Percentiles rank a stretch among this genome's conserved stretches.
Evolutionary conservation across 352 stramenopile species (phyloP).

Genomic region (Globisporangium radiosum): DNA sequence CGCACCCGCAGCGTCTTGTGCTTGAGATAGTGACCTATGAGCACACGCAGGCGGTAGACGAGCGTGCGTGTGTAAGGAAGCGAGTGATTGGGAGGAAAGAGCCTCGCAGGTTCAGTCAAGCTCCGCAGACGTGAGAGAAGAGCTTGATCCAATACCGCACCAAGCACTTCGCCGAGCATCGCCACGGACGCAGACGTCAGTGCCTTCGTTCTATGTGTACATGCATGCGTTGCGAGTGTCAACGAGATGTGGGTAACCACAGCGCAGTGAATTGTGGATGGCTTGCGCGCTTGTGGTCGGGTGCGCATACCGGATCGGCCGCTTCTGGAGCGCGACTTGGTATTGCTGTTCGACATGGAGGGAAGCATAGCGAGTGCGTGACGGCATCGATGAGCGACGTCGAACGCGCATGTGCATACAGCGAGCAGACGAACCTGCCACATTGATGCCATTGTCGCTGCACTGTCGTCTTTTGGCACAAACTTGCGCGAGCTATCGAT

Average conservation of each 20-base stretch:
- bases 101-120: neutral
- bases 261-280: too few relatives aligned
- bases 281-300: too few relatives aligned
- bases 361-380: too few relatives aligned
- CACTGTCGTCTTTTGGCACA: too few relatives aligned
- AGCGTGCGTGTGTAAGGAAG: neutral
- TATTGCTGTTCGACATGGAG: constrained; percentile 30
- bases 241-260: too few relatives aligned
- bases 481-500: too few relatives aligned
- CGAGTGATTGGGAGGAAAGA: neutral
- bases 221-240: neutral
- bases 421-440: neutral
- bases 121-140: neutral
- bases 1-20: constrained; percentile 55
- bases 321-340: constrained; percentile 40
- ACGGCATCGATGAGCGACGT: too few relatives aligned
- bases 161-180: constrained; percentile 59
- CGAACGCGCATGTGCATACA: too few relatives aligned
- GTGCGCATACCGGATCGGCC: constrained; percentile 36
- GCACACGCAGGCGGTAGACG: neutral
- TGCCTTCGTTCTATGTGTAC: constrained; percentile 43
- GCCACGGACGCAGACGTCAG: constrained; percentile 55
- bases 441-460: neutral
- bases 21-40: constrained; percentile 55
- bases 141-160: constrained; percentile 15